Evolutionary conservation across 768 basidiomycete species (phyloP).

Genomic region (Wakefieldia striispora): DNA sequence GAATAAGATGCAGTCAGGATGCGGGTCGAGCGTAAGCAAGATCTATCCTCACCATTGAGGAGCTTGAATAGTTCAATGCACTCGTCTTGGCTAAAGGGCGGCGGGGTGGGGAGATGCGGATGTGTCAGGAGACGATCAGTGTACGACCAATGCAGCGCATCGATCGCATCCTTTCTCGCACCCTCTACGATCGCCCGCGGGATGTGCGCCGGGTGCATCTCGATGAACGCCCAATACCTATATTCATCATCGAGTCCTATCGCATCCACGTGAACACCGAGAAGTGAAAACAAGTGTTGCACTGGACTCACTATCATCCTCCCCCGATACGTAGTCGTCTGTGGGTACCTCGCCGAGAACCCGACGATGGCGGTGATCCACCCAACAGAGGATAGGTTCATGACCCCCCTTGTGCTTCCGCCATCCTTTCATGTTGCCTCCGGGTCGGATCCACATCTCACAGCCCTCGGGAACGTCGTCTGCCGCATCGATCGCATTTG

Average conservation of each 20-base stretch:
- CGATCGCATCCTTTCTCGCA: constrained; percentile 66
- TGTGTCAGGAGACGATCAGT: constrained; percentile 73
- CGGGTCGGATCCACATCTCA: constrained; percentile 65
- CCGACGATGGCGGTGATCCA: constrained; percentile 60
- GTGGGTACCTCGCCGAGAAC: constrained; percentile 47
- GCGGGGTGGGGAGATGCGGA: constrained; percentile 44
- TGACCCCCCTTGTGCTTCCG: constrained; percentile 28
- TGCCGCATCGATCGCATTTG: constrained; percentile 32
- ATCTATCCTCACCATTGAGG: constrained; percentile 35
- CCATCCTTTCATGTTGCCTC: constrained; percentile 28
- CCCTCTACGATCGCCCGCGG: constrained; percentile 46
- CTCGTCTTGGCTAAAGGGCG: constrained; percentile 75
- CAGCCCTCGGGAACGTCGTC: constrained; percentile 39
- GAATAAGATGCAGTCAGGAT: constrained; percentile 1
- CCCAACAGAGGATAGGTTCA: constrained; percentile 51
- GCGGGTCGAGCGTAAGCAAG: background rate
- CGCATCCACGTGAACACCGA: background rate
- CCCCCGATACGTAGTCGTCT: constrained; percentile 25
- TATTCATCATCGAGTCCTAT: constrained; percentile 74
- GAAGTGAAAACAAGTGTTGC: background rate
- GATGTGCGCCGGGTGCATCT: constrained; percentile 73
- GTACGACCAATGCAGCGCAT: constrained; percentile 78
- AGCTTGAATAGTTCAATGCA: constrained; percentile 71
- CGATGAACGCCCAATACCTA: constrained; percentile 80
- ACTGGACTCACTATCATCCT: constrained; percentile 41